Percentiles rank a stretch among this genome's conserved stretches.
Conservation (phyloP, 495 filamentous ascomycete genomes). For the Neurospora tetraspora region DNA sequence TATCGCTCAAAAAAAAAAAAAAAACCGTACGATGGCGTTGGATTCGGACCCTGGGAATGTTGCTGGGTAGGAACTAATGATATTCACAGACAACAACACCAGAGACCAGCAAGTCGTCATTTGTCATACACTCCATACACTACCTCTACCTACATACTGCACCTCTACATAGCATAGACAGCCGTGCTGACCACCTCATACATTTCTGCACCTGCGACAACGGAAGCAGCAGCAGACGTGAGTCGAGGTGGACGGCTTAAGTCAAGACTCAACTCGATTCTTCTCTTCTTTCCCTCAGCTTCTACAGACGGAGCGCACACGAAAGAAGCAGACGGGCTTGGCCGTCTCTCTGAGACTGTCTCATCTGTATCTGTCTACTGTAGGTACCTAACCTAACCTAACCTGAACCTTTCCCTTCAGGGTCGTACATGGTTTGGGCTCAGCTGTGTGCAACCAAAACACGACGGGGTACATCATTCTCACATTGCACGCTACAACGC, state of each 20-base stretch:
- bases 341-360: not conserved
- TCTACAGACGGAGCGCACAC: not conserved
- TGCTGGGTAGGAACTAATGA: not conserved
- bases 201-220: not conserved
- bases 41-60: not conserved
- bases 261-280: not conserved
- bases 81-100: not conserved
- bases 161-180: not conserved
- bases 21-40: not conserved
- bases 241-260: not conserved
- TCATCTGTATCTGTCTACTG: not conserved
- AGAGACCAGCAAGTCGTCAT: not conserved
- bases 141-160: not conserved
- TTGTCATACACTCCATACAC: not conserved
- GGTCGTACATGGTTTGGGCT: not conserved
- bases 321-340: not conserved
- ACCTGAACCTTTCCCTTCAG: not conserved
- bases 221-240: not conserved
- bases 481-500: not conserved
- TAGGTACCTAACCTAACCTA: not conserved
- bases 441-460: not conserved
- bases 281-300: not conserved
- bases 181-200: not conserved
- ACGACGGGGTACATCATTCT: not conserved
- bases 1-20: not conserved